Conservation (phyloP, 306 rosid species). For the Myrica gale region DNA sequence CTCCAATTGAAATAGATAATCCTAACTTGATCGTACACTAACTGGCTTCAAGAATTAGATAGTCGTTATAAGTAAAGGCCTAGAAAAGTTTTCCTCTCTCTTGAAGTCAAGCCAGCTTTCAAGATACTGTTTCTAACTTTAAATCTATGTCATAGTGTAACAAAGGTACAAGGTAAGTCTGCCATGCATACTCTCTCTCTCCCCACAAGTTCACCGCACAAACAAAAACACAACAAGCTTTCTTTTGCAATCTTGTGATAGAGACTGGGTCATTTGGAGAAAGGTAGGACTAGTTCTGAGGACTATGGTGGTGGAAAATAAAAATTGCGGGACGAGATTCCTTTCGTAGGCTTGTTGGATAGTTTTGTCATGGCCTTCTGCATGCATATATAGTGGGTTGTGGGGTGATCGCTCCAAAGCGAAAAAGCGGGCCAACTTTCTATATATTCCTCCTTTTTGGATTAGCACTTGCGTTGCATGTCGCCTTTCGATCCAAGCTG, state of each 20-base stretch:
- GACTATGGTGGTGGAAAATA: conserved; percentile 17
- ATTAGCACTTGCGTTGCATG: conserved; percentile 64
- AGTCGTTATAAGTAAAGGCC: background rate
- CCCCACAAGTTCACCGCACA: conserved; percentile 8
- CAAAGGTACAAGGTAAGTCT: background rate
- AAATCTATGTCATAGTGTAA: conserved; percentile 1
- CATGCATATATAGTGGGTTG: conserved; percentile 31
- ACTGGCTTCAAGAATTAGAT: background rate
- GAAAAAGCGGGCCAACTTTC: conserved; percentile 79
- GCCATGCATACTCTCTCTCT: background rate
- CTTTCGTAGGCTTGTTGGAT: conserved; percentile 22
- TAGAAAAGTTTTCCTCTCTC: background rate
- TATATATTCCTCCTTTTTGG: conserved; percentile 51
- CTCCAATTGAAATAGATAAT: background rate
- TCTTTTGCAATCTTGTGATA: conserved; percentile 42
- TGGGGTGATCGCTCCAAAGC: conserved; percentile 48
- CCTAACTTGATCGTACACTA: background rate
- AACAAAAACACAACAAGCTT: conserved; percentile 23
- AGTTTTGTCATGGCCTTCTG: background rate
- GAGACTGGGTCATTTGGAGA: conserved; percentile 42
- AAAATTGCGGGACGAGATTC: conserved; percentile 22
- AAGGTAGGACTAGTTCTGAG: conserved; percentile 25
- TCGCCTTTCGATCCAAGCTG: conserved; percentile 44
- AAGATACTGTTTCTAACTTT: background rate
- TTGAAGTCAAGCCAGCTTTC: background rate